Evolutionary conservation across 2,329 filamentous ascomycete genomes (phyloP).

Genomic region (Pseudofabraea citricarpa): DNA sequence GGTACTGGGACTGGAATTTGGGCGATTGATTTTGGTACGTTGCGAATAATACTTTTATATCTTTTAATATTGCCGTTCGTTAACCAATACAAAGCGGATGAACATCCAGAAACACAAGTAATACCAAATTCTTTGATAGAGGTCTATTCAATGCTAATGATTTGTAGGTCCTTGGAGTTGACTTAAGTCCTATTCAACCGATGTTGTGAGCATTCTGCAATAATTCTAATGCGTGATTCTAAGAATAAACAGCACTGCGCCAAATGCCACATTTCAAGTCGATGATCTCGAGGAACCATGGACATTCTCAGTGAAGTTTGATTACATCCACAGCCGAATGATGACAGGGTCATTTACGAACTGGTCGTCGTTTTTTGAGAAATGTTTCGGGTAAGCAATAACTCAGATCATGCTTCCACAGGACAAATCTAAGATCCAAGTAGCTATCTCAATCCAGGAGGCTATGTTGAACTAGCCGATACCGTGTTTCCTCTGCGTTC

Average conservation of each 20-base stretch:
- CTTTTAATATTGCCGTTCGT: neutral
- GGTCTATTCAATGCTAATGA: neutral
- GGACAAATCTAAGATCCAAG: neutral
- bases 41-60: too few species aligned
- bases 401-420: neutral
- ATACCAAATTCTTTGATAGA: neutral
- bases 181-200: neutral
- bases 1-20: neutral
- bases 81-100: neutral
- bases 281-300: slow-evolving; percentile 46
- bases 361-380: slow-evolving; percentile 2
- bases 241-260: neutral
- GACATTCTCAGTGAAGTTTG: slow-evolving; percentile 40
- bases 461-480: neutral
- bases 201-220: neutral
- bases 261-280: slow-evolving; percentile 21
- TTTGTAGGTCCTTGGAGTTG: neutral
- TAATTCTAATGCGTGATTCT: neutral
- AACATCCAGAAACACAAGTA: neutral
- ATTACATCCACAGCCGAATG: slow-evolving; percentile 43
- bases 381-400: slow-evolving; percentile 1
- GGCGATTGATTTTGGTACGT: neutral
- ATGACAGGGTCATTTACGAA: slow-evolving; percentile 7
- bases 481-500: neutral
- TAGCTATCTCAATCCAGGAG: neutral